Percentiles rank a stretch among this genome's conserved stretches.
Evolutionary conservation across 306 rosid species (phyloP).

Genomic region (Cicer bijugum): DNA sequence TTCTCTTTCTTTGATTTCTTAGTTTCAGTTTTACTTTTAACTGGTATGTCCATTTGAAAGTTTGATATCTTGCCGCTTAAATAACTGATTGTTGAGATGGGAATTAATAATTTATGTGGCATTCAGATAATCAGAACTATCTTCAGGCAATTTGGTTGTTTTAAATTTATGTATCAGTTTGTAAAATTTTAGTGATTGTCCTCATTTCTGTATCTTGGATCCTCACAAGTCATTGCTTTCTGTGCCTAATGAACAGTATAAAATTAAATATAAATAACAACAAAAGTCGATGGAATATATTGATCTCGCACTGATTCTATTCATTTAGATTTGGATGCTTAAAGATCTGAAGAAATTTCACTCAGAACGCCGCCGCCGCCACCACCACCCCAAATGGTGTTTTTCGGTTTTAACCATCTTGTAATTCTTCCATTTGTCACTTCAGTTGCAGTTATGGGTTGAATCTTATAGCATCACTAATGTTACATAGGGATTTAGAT

Average conservation of each 20-base stretch:
- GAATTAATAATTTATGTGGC: background rate
- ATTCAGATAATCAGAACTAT: background rate
- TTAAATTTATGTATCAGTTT: constrained; percentile 17
- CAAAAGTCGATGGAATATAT: background rate
- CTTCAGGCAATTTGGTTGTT: constrained; percentile 9
- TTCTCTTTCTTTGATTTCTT: background rate
- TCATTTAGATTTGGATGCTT: background rate
- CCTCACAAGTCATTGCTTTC: background rate
- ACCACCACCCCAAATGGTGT: background rate
- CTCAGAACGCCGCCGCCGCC: background rate
- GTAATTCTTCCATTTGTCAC: background rate
- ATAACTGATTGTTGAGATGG: constrained; percentile 10
- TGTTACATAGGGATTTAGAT: no score
- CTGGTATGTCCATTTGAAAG: constrained; percentile 1
- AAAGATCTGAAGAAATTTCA: background rate
- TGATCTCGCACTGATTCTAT: background rate
- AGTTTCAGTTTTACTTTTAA: background rate
- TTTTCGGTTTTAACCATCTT: background rate
- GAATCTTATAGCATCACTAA: background rate
- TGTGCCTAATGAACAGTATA: background rate
- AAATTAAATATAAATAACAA: background rate
- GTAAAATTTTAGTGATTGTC: background rate
- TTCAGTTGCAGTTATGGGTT: background rate
- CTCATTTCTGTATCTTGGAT: background rate
- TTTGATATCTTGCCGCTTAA: constrained; percentile 28